These are phyloP conservation scores for Boletus tomentosulus DNA, from an alignment of 768 basidiomycete species.

Conservation along the genomic window DNA sequence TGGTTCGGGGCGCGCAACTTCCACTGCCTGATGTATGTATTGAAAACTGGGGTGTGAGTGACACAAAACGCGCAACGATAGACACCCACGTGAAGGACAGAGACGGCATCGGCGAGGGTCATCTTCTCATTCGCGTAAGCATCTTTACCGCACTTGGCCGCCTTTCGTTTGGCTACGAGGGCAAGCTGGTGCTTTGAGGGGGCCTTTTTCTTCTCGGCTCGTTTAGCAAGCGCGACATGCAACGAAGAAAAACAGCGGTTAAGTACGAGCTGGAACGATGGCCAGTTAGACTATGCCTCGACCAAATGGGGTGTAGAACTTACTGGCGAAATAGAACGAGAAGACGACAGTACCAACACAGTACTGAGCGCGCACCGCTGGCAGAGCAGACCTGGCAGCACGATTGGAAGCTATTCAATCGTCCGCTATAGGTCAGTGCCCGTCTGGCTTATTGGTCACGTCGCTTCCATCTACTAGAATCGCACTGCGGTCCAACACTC, in stretches of 20 bases:
- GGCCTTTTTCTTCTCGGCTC: conserved; percentile 52
- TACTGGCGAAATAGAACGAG: conserved; percentile 13
- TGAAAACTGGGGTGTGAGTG: background rate
- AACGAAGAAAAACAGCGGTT: conserved; percentile 49
- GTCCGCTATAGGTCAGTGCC: conserved; percentile 36
- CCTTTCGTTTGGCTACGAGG: conserved; percentile 58
- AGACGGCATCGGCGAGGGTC: conserved; percentile 59
- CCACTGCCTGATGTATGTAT: conserved; percentile 67
- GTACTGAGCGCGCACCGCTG: conserved; percentile 19
- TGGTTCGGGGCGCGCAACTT: conserved; percentile 70
- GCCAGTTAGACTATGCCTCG: background rate
- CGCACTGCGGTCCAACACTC: background rate
- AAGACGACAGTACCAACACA: conserved; percentile 37
- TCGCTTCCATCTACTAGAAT: background rate
- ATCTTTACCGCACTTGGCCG: conserved; percentile 47
- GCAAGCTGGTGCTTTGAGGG: conserved; percentile 70
- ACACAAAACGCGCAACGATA: background rate
- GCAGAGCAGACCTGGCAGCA: conserved; percentile 65
- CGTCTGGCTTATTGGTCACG: background rate
- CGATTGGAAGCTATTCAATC: conserved; percentile 69
- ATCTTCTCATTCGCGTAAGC: conserved; percentile 65
- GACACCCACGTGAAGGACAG: conserved; percentile 61
- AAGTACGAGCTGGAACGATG: background rate
- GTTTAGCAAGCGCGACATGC: conserved; percentile 39
- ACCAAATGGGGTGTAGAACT: background rate